A percentile compares a stretch with the other conserved stretches of the same genome.
Conservation (phyloP, 768 basidiomycete species). For the Mrakia gelida region DNA sequence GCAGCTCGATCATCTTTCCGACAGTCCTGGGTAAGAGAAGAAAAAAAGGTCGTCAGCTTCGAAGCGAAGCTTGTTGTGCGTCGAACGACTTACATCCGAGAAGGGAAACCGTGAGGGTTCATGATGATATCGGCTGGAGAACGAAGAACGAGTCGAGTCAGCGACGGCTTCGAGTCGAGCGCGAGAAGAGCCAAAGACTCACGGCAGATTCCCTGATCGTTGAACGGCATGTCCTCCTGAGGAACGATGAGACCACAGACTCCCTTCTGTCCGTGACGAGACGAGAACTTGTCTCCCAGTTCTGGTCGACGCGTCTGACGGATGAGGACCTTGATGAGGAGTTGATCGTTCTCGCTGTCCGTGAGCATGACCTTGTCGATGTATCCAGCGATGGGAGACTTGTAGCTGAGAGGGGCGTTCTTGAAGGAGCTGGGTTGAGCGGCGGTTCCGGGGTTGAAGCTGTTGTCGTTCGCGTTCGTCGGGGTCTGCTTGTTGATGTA, state of each 20-base stretch:
- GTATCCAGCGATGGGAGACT: constrained; percentile 85
- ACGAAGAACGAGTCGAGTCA: constrained; percentile 23
- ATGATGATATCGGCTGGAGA: constrained; percentile 80
- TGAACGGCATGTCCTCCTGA: constrained; percentile 99
- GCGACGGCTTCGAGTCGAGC: not conserved
- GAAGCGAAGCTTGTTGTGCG: not conserved
- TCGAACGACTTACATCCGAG: constrained; percentile 54
- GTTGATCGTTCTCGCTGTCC: constrained; percentile 93
- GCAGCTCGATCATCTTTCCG: constrained; percentile 97
- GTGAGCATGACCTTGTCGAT: constrained; percentile 98
- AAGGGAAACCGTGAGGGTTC: constrained; percentile 99
- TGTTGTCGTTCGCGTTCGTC: constrained; percentile 86
- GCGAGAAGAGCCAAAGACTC: constrained; percentile 9
- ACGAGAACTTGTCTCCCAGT: constrained; percentile 97
- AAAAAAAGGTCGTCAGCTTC: not conserved
- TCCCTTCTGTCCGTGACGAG: constrained; percentile 96
- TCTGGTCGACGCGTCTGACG: constrained; percentile 95
- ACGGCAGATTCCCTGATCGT: constrained; percentile 91
- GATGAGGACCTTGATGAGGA: constrained; percentile 92
- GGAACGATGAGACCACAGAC: constrained; percentile 98
- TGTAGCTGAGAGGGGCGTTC: constrained; percentile 87
- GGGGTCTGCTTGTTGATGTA: constrained; percentile 98
- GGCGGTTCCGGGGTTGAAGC: constrained; percentile 58
- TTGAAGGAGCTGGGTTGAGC: constrained; percentile 55
- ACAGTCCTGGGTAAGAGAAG: constrained; percentile 71